These are phyloP conservation scores for Fraxinus nigra DNA, from an alignment of 305 asterid species.

Conservation along the genomic window DNA sequence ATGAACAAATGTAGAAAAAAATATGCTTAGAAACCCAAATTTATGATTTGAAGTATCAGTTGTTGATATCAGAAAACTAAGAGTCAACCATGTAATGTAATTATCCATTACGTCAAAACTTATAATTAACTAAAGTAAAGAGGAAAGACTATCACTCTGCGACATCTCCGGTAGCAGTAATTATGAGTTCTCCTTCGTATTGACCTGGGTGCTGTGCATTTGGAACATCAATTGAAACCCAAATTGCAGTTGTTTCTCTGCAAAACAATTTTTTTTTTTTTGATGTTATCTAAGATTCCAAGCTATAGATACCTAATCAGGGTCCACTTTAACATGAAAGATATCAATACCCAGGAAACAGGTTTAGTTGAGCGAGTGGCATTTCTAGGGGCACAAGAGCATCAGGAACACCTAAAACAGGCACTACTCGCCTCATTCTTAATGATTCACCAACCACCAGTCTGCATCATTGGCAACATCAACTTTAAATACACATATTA, in stretches of 20 bases:
- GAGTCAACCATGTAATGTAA: not conserved
- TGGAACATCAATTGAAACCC: slow-evolving; percentile 87
- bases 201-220: slow-evolving; percentile 84
- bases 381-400: slow-evolving; percentile 94
- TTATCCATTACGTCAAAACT: slow-evolving; percentile 23
- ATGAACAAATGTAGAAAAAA: slow-evolving; percentile 22
- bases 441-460: slow-evolving; percentile 80
- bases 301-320: not conserved
- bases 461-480: slow-evolving; percentile 42
- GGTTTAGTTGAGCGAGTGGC: slow-evolving; percentile 64
- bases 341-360: slow-evolving; percentile 74
- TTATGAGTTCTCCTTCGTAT: slow-evolving; percentile 84
- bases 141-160: slow-evolving; percentile 66
- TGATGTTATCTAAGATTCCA: slow-evolving; percentile 7
- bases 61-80: slow-evolving; percentile 1
- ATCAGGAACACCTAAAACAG: slow-evolving; percentile 90
- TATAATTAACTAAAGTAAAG: slow-evolving; percentile 36
- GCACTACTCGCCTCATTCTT: slow-evolving; percentile 78
- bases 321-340: not conserved
- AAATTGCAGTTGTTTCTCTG: slow-evolving; percentile 82
- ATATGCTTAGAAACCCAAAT: slow-evolving; percentile 3
- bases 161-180: slow-evolving; percentile 75
- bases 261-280: no score
- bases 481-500: slow-evolving; percentile 16
- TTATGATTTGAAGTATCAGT: not conserved